Percentiles rank a stretch among this genome's conserved stretches.
Conservation (phyloP, 331 rosid genomes). For the Erythrophleum ivorense region DNA sequence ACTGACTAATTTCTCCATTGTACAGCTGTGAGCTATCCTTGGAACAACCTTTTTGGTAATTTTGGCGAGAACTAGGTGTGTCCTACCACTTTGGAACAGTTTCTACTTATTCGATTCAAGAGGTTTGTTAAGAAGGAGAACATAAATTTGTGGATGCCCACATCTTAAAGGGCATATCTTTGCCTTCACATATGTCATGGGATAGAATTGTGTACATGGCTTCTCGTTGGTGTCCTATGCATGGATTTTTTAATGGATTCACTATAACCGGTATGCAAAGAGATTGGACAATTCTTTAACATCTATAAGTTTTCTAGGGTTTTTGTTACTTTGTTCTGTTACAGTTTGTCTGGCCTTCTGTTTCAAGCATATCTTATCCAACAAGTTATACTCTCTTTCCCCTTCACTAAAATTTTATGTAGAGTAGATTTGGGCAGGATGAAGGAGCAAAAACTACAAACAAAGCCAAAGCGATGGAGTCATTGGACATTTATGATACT, state of each 20-base stretch:
- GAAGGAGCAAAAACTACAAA: conserved; percentile 14
- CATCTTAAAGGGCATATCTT: background rate
- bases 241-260: background rate
- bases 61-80: background rate
- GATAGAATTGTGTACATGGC: background rate
- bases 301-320: background rate
- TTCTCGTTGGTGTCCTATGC: background rate
- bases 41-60: background rate
- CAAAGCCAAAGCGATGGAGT: conserved; percentile 19
- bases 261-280: background rate
- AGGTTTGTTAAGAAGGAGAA: background rate
- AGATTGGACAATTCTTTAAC: background rate
- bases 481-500: conserved; percentile 2
- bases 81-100: background rate
- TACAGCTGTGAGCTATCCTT: background rate
- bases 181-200: background rate
- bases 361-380: conserved; percentile 2
- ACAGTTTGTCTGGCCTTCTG: too few relatives aligned
- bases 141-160: background rate
- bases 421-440: conserved; percentile 9
- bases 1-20: background rate
- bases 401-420: background rate
- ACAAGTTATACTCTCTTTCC: background rate
- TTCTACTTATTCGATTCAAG: background rate
- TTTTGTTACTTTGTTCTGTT: background rate